Conservation (phyloP, 805 yeast genomes). For the Kluyveromyces lactis region DNA sequence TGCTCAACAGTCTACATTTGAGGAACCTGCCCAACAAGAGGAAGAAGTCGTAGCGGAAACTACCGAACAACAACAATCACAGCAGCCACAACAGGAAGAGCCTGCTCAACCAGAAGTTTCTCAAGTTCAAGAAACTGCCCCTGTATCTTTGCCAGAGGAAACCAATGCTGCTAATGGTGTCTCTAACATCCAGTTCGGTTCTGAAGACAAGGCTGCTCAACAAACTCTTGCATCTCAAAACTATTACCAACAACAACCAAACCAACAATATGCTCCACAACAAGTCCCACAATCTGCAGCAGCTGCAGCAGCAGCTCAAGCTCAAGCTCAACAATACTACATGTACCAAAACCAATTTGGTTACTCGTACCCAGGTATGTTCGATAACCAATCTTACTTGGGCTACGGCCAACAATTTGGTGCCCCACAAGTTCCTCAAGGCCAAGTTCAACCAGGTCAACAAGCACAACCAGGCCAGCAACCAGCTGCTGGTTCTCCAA, state of each 20-base stretch:
- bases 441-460: slow-evolving; percentile 11
- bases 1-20: slow-evolving; percentile 12
- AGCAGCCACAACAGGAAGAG: slow-evolving; percentile 11
- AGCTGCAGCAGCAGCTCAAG: slow-evolving; percentile 22
- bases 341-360: slow-evolving; percentile 32
- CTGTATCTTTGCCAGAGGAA: slow-evolving; percentile 5
- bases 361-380: slow-evolving; percentile 30
- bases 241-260: slow-evolving; percentile 13
- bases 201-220: slow-evolving; percentile 9
- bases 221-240: slow-evolving; percentile 9
- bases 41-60: slow-evolving; percentile 4
- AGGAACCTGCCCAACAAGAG: slow-evolving; percentile 6
- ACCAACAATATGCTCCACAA: slow-evolving; percentile 13
- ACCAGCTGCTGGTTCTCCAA: slow-evolving; percentile 15
- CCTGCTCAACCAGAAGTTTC: slow-evolving; percentile 17
- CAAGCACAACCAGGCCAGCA: slow-evolving; percentile 10
- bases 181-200: slow-evolving; percentile 17
- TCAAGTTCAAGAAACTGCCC: neutral
- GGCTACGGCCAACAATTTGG: slow-evolving; percentile 21
- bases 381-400: slow-evolving; percentile 24
- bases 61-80: neutral
- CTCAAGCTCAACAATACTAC: slow-evolving; percentile 25
- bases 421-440: slow-evolving; percentile 16
- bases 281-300: slow-evolving; percentile 21
- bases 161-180: slow-evolving; percentile 21